Evolutionary conservation across 2,329 filamentous ascomycete genomes (phyloP).

Genomic region (Xylariaceae sp.): DNA sequence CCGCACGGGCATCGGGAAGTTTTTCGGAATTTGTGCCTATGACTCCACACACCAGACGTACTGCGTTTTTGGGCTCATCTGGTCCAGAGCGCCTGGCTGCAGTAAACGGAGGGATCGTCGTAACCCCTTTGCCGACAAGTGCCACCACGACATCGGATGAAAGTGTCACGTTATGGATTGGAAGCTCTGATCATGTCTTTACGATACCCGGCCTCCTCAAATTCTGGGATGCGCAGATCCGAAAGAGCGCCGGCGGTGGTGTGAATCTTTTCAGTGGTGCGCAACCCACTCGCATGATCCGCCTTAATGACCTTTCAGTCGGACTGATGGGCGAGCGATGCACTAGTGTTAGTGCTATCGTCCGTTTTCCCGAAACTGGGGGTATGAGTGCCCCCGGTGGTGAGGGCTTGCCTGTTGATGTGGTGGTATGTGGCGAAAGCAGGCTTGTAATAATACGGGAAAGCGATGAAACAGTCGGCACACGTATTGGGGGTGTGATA

Average conservation of each 20-base stretch:
- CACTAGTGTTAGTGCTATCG: constrained; percentile 44
- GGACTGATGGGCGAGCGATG: constrained; percentile 54
- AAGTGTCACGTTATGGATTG: constrained; percentile 52
- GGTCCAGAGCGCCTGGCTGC: constrained; percentile 47
- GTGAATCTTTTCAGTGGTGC: constrained; percentile 52
- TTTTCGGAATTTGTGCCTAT: constrained; percentile 54
- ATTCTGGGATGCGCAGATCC: constrained; percentile 56
- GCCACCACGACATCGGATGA: constrained; percentile 46
- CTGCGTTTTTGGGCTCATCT: constrained; percentile 43
- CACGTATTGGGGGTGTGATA: constrained; percentile 38
- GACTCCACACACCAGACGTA: constrained; percentile 56
- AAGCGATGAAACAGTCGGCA: constrained; percentile 43
- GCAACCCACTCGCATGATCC: constrained; percentile 51
- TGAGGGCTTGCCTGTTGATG: constrained; percentile 45
- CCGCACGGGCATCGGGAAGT: constrained; percentile 32
- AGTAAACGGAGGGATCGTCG: constrained; percentile 48
- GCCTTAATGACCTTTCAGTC: constrained; percentile 46
- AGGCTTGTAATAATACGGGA: constrained; percentile 51
- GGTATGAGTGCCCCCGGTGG: constrained; percentile 22
- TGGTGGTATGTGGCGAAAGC: constrained; percentile 51
- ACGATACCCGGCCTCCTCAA: constrained; percentile 49
- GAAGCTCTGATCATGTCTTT: constrained; percentile 50
- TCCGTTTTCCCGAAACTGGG: constrained; percentile 31
- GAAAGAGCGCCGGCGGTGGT: constrained; percentile 44
- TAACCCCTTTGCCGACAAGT: constrained; percentile 40